Conservation (phyloP, 768 basidiomycete genomes). For the Mycena rosella region DNA sequence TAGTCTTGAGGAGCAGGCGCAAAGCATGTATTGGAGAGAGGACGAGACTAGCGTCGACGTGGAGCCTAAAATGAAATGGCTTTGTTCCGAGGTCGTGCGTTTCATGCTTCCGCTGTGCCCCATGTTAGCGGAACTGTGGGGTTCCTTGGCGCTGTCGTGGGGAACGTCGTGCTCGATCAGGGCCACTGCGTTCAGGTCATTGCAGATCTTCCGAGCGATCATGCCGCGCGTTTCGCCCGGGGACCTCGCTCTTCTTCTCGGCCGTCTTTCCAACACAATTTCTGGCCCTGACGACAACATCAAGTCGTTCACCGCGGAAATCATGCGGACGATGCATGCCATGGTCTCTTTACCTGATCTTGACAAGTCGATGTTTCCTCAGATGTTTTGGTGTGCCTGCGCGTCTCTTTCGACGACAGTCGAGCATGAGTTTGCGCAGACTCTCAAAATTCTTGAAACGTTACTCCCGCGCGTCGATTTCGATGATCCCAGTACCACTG, state of each 20-base stretch:
- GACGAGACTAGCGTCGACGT: conserved; percentile 69
- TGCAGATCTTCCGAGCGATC: conserved; percentile 90
- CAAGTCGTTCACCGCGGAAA: conserved; percentile 86
- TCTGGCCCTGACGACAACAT: conserved; percentile 82
- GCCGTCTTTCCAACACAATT: conserved; percentile 86
- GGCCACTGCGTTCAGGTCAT: conserved; percentile 86
- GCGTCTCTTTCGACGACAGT: conserved; percentile 88
- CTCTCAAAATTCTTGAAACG: conserved; percentile 71
- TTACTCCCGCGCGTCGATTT: conserved; percentile 80
- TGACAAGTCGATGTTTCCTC: conserved; percentile 75
- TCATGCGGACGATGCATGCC: conserved; percentile 80
- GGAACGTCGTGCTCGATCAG: conserved; percentile 90
- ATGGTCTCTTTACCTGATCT: conserved; percentile 69
- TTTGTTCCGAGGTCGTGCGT: conserved; percentile 75
- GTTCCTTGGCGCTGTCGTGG: conserved; percentile 84
- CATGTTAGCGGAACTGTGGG: conserved; percentile 81
- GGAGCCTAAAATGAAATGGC: conserved; percentile 74
- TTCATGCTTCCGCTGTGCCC: conserved; percentile 80
- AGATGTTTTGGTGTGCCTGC: conserved; percentile 88
- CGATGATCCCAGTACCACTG: conserved; percentile 73
- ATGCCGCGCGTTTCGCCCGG: conserved; percentile 76
- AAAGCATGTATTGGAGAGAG: conserved; percentile 77
- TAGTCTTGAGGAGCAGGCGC: conserved; percentile 70
- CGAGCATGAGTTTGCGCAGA: conserved; percentile 82
- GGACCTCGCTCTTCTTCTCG: conserved; percentile 84